Base-by-base conservation (phyloP, 257 asterid genomes). In the Solanum paucissectum region DNA sequence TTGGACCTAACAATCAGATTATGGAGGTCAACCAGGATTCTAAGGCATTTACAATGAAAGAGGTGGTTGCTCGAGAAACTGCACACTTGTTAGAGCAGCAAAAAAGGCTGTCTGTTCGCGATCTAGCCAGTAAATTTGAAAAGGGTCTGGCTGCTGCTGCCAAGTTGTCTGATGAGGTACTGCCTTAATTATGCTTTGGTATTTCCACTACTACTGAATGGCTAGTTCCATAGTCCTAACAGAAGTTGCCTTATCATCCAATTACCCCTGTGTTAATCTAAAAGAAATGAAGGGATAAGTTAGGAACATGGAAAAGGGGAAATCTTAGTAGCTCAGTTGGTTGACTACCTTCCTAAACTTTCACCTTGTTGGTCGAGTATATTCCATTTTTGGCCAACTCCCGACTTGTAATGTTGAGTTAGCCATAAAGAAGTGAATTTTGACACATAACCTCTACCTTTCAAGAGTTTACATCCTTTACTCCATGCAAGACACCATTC, bases 81-180 rank as follows among this genome's bases (percentile, higher is more conserved):
- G 93, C 97, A 18, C 88, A 89, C 87, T 91, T 95, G 91, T 89
- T 95, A 87, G 97, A 96, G 89, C 99, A 96, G 95, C 96, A 95
- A 89, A 93, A 93, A 72, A 93, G 98, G 27, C 98, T 96, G 52
- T 96, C 98, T 3, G 99, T 96, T 66, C 98, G 99, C 5, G 99
- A 95, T 90, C 95, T 96, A 58, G 96, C 98, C 23, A 96, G 92
- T 90, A 96, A 96, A 90, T 96, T 96, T 60, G 98, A 96, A 92
- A 96, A 93, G 93, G 98, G 98, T 83, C 90, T 96, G 88, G 98
- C 98, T 88, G 97, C 95, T 58, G 99, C 99, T 55, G 94, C 97
- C 60, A 96, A 95, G 93, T 91, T 96, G 88, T 95, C 98, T 55
- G 98, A 96, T 29, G 98, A 94, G 99, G 99, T 96, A 79, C 76